Percentiles rank a stretch among this genome's conserved stretches.
Evolutionary conservation across 495 filamentous ascomycete genomes (phyloP).

Genomic region (Astrothelium subdiscretum): DNA sequence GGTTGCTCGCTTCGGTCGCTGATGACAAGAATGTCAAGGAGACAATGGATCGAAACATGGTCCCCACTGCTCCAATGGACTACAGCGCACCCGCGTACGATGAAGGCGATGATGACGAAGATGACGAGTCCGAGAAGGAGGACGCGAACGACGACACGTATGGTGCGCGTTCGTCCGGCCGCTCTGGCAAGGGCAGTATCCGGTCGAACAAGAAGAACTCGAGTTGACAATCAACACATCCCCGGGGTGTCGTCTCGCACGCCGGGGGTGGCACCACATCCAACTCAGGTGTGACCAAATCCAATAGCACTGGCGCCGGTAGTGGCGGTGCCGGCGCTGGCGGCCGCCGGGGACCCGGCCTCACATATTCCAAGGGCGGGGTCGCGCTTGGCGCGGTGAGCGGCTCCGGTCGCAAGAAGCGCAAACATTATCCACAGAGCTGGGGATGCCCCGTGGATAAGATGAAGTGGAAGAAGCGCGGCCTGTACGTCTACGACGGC

Average conservation of each 20-base stretch:
- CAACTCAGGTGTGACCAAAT: conserved; percentile 15
- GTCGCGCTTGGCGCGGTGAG: conserved; percentile 31
- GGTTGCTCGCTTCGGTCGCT: conserved; percentile 68
- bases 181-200: background rate
- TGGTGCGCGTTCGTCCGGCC: conserved; percentile 28
- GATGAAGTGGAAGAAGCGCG: conserved; percentile 97
- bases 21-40: conserved; percentile 71
- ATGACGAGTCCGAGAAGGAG: conserved; percentile 50
- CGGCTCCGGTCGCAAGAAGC: conserved; percentile 65
- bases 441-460: conserved; percentile 86
- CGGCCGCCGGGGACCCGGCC: conserved; percentile 26
- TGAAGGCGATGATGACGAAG: conserved; percentile 50
- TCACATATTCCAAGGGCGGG: conserved; percentile 38
- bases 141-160: conserved; percentile 50
- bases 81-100: conserved; percentile 38
- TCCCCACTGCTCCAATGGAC: conserved; percentile 45
- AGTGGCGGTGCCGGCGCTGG: background rate
- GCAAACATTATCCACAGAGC: conserved; percentile 79
- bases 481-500: conserved; percentile 87
- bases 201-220: conserved; percentile 14
- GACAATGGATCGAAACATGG: conserved; percentile 70
- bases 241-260: conserved; percentile 41
- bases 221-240: conserved; percentile 49
- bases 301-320: conserved; percentile 2
- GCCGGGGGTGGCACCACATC: conserved; percentile 38